A percentile compares a stretch with the other conserved stretches of the same genome.
Conservation (phyloP, 2,329 filamentous ascomycete species). For the Xylaria sp. region DNA sequence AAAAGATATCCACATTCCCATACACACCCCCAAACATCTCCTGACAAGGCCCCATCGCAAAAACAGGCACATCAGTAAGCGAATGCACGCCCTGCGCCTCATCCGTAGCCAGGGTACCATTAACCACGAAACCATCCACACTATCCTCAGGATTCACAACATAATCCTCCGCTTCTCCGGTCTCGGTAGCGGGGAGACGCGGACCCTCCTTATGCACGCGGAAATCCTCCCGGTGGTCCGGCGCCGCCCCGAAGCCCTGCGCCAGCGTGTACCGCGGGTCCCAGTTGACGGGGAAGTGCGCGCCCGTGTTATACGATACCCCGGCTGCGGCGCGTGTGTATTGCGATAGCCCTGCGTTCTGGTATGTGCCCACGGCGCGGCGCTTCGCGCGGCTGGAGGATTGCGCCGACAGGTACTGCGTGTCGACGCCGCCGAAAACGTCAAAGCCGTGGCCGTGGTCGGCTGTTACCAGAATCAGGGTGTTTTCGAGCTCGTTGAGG, state of each 20-base stretch:
- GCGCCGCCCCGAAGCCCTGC: slow-evolving; percentile 75
- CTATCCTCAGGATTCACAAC: slow-evolving; percentile 76
- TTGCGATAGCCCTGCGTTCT: slow-evolving; percentile 77
- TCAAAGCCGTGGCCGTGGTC: slow-evolving; percentile 92
- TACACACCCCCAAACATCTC: slow-evolving; percentile 79
- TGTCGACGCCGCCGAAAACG: slow-evolving; percentile 85
- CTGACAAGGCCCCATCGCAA: slow-evolving; percentile 81
- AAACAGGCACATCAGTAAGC: slow-evolving; percentile 82
- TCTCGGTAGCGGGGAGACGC: slow-evolving; percentile 68
- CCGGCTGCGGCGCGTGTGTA: slow-evolving; percentile 71
- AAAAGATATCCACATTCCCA: slow-evolving; percentile 78
- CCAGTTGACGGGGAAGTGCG: slow-evolving; percentile 86
- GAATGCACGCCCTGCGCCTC: slow-evolving; percentile 79
- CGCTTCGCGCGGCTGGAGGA: slow-evolving; percentile 77
- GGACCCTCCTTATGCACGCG: slow-evolving; percentile 71
- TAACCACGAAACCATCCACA: slow-evolving; percentile 74
- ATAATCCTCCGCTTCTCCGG: slow-evolving; percentile 62
- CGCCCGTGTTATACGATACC: slow-evolving; percentile 76
- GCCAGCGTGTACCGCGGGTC: slow-evolving; percentile 85
- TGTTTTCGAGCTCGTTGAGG: slow-evolving; percentile 76
- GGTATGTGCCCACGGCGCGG: slow-evolving; percentile 77
- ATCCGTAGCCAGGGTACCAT: slow-evolving; percentile 75
- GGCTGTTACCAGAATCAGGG: slow-evolving; percentile 83
- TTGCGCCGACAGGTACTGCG: slow-evolving; percentile 76
- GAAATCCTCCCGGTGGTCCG: slow-evolving; percentile 82